phyloP scores from a whole-genome alignment of 768 basidiomycete genomes.

The Rhodotorula paludigena region DNA sequence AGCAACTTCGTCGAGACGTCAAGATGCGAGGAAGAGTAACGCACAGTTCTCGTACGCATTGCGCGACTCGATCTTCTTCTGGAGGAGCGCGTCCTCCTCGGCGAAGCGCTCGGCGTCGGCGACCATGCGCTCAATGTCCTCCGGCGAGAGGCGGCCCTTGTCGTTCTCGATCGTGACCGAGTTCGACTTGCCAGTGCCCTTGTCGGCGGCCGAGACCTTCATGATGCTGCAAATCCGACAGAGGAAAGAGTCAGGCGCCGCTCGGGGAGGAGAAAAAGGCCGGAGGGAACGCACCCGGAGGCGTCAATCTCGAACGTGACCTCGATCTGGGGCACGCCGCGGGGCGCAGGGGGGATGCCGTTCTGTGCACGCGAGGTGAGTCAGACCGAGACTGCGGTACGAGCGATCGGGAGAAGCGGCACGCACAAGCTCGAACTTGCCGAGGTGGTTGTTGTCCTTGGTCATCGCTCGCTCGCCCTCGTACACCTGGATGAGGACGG shows the following conservation, averaged over 20 bases:
- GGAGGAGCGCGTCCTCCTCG: conserved; percentile 58
- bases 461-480: conserved; percentile 96
- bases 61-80: conserved; percentile 51
- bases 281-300: conserved; percentile 20
- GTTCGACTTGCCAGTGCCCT: conserved; percentile 78
- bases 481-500: conserved; percentile 92
- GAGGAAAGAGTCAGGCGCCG: background rate
- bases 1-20: conserved; percentile 3
- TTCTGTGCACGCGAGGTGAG: conserved; percentile 65
- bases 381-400: conserved; percentile 43
- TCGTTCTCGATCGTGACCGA: conserved; percentile 93
- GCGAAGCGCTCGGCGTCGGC: conserved; percentile 86
- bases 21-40: background rate
- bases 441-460: conserved; percentile 97
- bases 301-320: conserved; percentile 83
- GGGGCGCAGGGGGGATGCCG: conserved; percentile 87
- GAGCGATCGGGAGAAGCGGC: background rate
- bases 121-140: conserved; percentile 91
- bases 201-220: conserved; percentile 86
- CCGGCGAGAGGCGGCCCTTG: conserved; percentile 79
- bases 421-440: conserved; percentile 49
- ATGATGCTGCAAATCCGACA: conserved; percentile 67
- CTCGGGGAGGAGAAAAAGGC: background rate
- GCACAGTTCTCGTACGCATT: conserved; percentile 64
- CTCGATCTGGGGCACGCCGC: conserved; percentile 95